Conservation (phyloP, 352 stramenopile species). For the Phytophthora uliginosa region DNA sequence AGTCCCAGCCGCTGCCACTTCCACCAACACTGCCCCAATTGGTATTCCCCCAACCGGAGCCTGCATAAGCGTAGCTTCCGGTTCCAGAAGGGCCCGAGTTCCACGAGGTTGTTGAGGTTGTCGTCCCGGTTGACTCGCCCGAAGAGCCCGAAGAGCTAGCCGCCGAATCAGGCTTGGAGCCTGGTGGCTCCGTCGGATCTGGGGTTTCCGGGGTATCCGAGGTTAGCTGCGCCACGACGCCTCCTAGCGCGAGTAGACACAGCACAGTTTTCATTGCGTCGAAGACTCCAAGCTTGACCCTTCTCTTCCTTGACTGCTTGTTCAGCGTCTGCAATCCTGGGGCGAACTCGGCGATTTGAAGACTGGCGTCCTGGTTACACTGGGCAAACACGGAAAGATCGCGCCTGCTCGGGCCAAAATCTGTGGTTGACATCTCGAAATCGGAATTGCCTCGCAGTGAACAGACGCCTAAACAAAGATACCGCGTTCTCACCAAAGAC, state of each 20-base stretch:
- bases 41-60: slow-evolving; percentile 4
- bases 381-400: background rate
- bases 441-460: background rate
- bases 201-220: background rate
- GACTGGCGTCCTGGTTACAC: background rate
- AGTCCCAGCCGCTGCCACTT: slow-evolving; percentile 30
- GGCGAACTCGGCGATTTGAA: slow-evolving; percentile 15
- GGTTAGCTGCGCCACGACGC: slow-evolving; percentile 8
- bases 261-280: slow-evolving; percentile 24
- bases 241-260: slow-evolving; percentile 8
- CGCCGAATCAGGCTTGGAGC: background rate
- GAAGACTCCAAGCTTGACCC: background rate
- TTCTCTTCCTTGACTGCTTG: slow-evolving; percentile 2
- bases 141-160: slow-evolving; percentile 3
- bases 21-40: slow-evolving; percentile 14
- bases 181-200: background rate
- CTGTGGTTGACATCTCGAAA: background rate
- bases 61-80: slow-evolving; percentile 7
- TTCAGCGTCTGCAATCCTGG: slow-evolving; percentile 3
- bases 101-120: background rate
- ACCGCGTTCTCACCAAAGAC: too few relatives aligned
- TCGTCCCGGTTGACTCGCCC: background rate
- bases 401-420: background rate
- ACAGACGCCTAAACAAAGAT: background rate
- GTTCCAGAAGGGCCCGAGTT: slow-evolving; percentile 10